Evolutionary conservation across 352 stramenopile species (phyloP).

Genomic region (Blastocystis sp.): DNA sequence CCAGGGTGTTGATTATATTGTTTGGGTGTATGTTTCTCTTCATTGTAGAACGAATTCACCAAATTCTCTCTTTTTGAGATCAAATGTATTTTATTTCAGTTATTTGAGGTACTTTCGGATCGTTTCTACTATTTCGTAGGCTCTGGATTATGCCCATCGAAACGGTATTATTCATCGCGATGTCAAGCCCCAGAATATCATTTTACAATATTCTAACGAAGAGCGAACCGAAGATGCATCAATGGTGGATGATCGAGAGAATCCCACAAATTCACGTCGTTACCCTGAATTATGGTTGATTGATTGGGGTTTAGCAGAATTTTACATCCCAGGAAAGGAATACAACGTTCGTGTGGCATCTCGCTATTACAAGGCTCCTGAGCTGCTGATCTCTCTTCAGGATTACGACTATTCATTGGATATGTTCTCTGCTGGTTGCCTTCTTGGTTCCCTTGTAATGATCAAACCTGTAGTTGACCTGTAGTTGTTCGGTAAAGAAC

Average conservation of each 20-base stretch:
- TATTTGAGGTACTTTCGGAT: slow-evolving; percentile 18
- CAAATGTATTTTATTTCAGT: slow-evolving; percentile 36
- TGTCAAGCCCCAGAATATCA: slow-evolving; percentile 97
- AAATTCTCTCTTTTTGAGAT: slow-evolving; percentile 39
- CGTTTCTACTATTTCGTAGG: slow-evolving; percentile 73
- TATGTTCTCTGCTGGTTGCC: slow-evolving; percentile 96
- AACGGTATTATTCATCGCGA: slow-evolving; percentile 99
- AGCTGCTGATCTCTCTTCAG: slow-evolving; percentile 95
- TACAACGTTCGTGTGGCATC: slow-evolving; percentile 99
- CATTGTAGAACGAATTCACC: slow-evolving; percentile 14
- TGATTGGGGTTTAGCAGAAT: slow-evolving; percentile 97
- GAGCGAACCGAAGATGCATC: neutral
- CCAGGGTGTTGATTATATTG: slow-evolving; percentile 98
- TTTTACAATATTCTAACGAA: slow-evolving; percentile 45
- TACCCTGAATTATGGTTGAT: slow-evolving; percentile 90
- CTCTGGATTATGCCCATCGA: slow-evolving; percentile 96
- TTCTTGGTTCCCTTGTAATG: slow-evolving; percentile 79
- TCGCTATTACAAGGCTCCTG: slow-evolving; percentile 96
- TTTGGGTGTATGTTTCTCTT: slow-evolving; percentile 70
- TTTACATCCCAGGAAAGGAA: slow-evolving; percentile 92
- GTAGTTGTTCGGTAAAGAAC: slow-evolving; percentile 95
- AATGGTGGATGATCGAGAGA: slow-evolving; percentile 94
- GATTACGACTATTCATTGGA: slow-evolving; percentile 99
- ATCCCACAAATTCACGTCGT: neutral
- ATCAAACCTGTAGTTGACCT: neutral